These are phyloP conservation scores for Rhodofomes roseus DNA, from an alignment of 1,284 basidiomycete species.

Conservation along the genomic window DNA sequence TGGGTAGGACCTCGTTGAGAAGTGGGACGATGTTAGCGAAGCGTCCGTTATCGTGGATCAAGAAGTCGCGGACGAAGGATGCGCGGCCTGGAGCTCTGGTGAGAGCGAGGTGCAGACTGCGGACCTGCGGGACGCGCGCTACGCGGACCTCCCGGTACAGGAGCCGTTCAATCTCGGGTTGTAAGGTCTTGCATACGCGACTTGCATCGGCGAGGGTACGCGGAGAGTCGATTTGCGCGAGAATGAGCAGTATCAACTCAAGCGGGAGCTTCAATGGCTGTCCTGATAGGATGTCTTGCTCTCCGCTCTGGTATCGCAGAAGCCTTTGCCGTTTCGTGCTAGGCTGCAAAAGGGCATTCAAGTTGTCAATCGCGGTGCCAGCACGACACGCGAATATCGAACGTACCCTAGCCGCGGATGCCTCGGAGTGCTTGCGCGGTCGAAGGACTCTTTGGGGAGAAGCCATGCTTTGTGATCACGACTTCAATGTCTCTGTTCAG, in stretches of 20 bases:
- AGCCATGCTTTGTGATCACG: too few relatives aligned
- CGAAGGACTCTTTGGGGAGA: too few relatives aligned
- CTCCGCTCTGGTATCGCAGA: too few relatives aligned
- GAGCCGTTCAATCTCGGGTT: not conserved
- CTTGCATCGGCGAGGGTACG: not conserved
- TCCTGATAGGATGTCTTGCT: too few relatives aligned
- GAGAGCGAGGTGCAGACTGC: not conserved
- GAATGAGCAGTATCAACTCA: not conserved
- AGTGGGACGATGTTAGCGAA: not conserved
- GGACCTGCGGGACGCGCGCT: not conserved
- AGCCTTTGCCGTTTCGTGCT: too few relatives aligned
- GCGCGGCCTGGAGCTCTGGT: not conserved
- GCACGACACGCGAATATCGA: too few relatives aligned
- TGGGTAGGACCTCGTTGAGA: not conserved
- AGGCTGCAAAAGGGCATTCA: too few relatives aligned
- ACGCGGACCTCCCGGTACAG: not conserved
- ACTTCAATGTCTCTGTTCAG: too few relatives aligned
- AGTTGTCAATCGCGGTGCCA: too few relatives aligned
- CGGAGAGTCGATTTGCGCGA: not conserved
- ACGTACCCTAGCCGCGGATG: too few relatives aligned
- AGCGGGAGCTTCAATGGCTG: not conserved
- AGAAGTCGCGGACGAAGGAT: not conserved
- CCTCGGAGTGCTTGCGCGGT: too few relatives aligned
- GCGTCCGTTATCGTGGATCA: not conserved
- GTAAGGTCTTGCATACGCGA: not conserved